Evolutionary conservation across 768 basidiomycete species (phyloP).

Genomic region (Rhodotorula diobovata): DNA sequence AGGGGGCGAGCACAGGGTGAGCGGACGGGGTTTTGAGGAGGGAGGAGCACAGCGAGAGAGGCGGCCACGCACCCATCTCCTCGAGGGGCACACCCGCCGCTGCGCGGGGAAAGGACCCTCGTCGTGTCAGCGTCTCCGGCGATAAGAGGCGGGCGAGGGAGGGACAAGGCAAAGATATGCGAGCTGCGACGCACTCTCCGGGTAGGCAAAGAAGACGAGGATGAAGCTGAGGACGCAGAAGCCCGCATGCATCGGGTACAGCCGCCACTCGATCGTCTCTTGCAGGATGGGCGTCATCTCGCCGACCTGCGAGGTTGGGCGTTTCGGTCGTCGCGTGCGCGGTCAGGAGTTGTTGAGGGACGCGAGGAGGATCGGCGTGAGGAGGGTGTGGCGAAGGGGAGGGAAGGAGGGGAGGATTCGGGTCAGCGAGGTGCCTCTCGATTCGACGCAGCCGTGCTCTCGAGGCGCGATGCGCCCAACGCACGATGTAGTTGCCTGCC

Average conservation of each 20-base stretch:
- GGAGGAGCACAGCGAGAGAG: not conserved
- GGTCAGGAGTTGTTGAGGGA: too few relatives aligned
- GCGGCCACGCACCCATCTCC: conserved; percentile 42
- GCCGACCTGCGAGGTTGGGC: conserved; percentile 21
- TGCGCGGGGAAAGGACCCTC: conserved; percentile 2
- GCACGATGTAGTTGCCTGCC: conserved; percentile 8
- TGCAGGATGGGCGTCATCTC: conserved; percentile 49
- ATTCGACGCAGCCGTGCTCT: too few relatives aligned
- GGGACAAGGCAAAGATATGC: not conserved
- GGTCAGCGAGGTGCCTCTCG: too few relatives aligned
- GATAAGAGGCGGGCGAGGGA: not conserved
- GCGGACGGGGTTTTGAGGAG: not conserved
- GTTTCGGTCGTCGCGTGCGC: too few relatives aligned
- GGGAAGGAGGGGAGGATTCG: too few relatives aligned
- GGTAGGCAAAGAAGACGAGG: conserved; percentile 67
- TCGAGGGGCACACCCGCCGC: conserved; percentile 45
- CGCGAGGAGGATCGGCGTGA: conserved; percentile 17
- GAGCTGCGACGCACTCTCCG: conserved; percentile 35
- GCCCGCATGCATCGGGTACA: conserved; percentile 93
- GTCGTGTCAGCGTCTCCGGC: not conserved
- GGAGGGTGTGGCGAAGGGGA: not conserved
- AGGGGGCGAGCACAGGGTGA: not conserved
- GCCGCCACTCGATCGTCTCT: conserved; percentile 78
- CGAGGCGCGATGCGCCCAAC: not conserved
- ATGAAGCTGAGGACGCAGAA: conserved; percentile 55